A percentile compares a stretch with the other conserved stretches of the same genome.
phyloP scores from a whole-genome alignment of 805 yeast species.

The Wickerhamiella shivajii region DNA sequence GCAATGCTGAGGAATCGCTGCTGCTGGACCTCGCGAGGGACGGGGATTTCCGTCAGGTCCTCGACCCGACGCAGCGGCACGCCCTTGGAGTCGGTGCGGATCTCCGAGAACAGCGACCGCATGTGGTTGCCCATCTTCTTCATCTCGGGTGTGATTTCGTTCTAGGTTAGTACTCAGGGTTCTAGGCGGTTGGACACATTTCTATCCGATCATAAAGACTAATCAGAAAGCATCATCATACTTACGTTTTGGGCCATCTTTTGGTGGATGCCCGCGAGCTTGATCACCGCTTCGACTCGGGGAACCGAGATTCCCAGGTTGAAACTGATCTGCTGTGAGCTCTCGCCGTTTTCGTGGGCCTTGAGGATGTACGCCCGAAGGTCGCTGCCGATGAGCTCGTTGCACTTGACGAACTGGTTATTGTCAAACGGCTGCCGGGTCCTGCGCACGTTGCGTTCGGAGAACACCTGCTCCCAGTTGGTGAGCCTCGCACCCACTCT shows the following conservation, averaged over 20 bases:
- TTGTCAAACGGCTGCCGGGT: conserved; percentile 60
- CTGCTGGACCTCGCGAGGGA: conserved; percentile 65
- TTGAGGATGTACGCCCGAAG: conserved; percentile 46
- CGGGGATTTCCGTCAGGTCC: conserved; percentile 86
- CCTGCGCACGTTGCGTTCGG: conserved; percentile 10
- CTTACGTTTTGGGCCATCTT: conserved; percentile 46
- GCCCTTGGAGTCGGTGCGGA: conserved; percentile 15
- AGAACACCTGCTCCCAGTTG: conserved; percentile 22
- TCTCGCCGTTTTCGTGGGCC: conserved; percentile 39
- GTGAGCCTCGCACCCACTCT: conserved; percentile 13
- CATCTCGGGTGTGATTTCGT: conserved; percentile 40
- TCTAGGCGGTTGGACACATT: conserved; percentile 15
- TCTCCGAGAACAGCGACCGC: conserved; percentile 69
- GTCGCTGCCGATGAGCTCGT: conserved; percentile 40
- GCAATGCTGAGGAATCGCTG: conserved; percentile 81
- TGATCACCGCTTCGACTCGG: conserved; percentile 77
- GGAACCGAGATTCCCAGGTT: conserved; percentile 68
- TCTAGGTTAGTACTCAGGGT: conserved; percentile 23
- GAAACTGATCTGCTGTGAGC: conserved; percentile 62
- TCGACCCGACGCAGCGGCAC: conserved; percentile 34
- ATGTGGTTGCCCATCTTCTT: conserved; percentile 43
- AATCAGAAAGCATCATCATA: conserved; percentile 48
- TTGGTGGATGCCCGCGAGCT: conserved; percentile 50
- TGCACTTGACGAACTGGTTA: conserved; percentile 57
- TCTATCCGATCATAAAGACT: conserved; percentile 50